These are phyloP conservation scores for Pascua sp. DNA, from an alignment of 1,284 basidiomycete genomes.

Conservation along the genomic window DNA sequence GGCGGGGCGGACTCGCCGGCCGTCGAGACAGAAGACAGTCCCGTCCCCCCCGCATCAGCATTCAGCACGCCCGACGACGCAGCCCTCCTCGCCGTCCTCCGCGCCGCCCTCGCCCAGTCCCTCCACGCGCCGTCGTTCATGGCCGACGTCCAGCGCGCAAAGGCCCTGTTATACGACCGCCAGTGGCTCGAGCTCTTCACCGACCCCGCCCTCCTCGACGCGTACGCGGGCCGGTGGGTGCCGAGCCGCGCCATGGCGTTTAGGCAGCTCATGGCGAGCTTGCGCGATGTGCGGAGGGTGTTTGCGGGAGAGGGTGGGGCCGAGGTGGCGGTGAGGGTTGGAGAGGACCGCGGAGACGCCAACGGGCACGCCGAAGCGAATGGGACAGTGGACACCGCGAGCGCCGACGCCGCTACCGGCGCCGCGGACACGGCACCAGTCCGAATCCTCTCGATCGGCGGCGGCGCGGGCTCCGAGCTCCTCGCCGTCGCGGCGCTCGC, in stretches of 20 bases:
- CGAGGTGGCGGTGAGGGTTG: slow-evolving; percentile 11
- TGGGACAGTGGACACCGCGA: slow-evolving; percentile 8
- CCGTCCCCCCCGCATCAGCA: slow-evolving; percentile 10
- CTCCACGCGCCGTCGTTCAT: slow-evolving; percentile 28
- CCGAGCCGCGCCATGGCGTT: slow-evolving; percentile 49
- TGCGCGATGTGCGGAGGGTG: slow-evolving; percentile 38
- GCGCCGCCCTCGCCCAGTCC: slow-evolving; percentile 23
- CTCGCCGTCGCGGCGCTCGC: slow-evolving; percentile 44
- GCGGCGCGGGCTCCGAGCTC: slow-evolving; percentile 50
- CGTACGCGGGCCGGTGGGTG: slow-evolving; percentile 52
- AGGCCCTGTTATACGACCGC: slow-evolving; percentile 42
- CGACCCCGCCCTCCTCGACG: slow-evolving; percentile 34
- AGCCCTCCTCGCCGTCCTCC: slow-evolving; percentile 36
- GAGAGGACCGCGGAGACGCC: slow-evolving; percentile 7
- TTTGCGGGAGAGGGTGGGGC: slow-evolving; percentile 36
- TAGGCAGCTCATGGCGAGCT: slow-evolving; percentile 45
- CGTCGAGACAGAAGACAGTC: neutral
- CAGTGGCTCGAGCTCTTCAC: slow-evolving; percentile 48
- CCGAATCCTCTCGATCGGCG: slow-evolving; percentile 46
- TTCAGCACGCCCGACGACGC: slow-evolving; percentile 30
- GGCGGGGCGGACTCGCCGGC: neutral
- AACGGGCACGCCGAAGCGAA: slow-evolving; percentile 24
- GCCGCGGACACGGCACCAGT: neutral
- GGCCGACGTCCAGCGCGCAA: slow-evolving; percentile 41
- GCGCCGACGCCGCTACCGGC: too few species aligned